Percentiles rank a stretch among this genome's conserved stretches.
These are phyloP conservation scores for Sclerotinia nivalis DNA, from an alignment of 2,329 filamentous ascomycete species.

Conservation along the genomic window DNA sequence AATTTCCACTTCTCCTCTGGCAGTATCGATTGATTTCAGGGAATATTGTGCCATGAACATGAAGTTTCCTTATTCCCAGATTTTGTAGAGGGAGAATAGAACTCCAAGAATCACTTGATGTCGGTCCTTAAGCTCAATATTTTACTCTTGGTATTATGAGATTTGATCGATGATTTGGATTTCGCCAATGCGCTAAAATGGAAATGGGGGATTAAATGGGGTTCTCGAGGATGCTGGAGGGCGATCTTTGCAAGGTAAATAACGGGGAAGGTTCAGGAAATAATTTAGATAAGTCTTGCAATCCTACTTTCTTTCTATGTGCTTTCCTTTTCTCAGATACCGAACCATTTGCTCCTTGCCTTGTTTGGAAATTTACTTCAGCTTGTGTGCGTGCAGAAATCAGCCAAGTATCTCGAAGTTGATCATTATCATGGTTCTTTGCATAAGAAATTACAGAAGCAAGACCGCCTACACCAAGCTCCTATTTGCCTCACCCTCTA, in stretches of 20 bases:
- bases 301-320: too few species aligned
- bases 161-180: not conserved
- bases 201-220: not conserved
- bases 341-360: not conserved
- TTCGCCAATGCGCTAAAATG: not conserved
- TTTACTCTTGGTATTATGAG: not conserved
- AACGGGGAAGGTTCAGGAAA: too few species aligned
- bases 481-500: too few species aligned
- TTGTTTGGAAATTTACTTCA: not conserved
- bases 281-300: too few species aligned
- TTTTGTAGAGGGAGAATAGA: not conserved
- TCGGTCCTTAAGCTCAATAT: not conserved
- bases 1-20: not conserved
- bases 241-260: not conserved
- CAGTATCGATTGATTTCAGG: not conserved
- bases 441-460: too few species aligned
- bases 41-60: too few species aligned
- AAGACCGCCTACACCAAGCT: too few species aligned
- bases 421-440: not conserved
- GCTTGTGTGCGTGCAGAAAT: not conserved
- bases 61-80: not conserved
- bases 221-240: not conserved
- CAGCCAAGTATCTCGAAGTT: not conserved
- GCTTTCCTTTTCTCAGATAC: not conserved
- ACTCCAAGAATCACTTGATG: not conserved